Evolutionary conservation across 2,329 filamentous ascomycete genomes (phyloP), one percentile per base, ranked within the genome.

Genomic region (Elsinoe necatrix): DNA sequence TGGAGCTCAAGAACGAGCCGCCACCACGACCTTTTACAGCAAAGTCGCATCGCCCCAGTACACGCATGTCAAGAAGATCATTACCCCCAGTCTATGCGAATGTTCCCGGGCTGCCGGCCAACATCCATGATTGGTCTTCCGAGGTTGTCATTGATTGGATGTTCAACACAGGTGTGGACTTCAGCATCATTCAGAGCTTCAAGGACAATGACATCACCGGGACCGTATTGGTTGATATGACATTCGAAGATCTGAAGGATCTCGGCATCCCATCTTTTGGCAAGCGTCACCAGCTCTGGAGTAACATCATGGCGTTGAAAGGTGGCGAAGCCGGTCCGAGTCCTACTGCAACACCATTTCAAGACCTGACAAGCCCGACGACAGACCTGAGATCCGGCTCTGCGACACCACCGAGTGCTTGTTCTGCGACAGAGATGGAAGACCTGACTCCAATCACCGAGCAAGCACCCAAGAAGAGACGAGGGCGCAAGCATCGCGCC

Each of bases 131-230:
- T 43, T 93, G 87, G 89, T 80, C 81, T 12, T 84, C 87, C 2
- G 80, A 84, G 66, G 85, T 89, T 72, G 87, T 93, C 42, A 86
- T 87, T 56, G 83, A 87, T 66, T 93, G 88, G 81, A 93, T 96
- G 89, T 81, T 85, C 66, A 82, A 89, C 68, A 82, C 84, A 43
- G 89, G 88, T 63, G 84, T 95, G 67, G 91, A 95, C 68, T 74
- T 82, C 54, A 74, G 79, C 5, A 79, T 92, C 52, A 85, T 93
- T 9, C 85, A 95, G 65, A 88, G 86, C 63, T 96, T 98, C 66
- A 80, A 91, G 60, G 81, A 86, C 65, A 95, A 98, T 69, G 92
- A 98, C 67, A 96, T 98, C 69, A 89, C 86, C 23, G 92, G 92
- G 12, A 79, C 83, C 3, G 88, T 97, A 57, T 75, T 97, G 18